These are phyloP conservation scores for Ochromonadaceae sp. DNA, from an alignment of 352 stramenopile genomes.

Conservation along the genomic window DNA sequence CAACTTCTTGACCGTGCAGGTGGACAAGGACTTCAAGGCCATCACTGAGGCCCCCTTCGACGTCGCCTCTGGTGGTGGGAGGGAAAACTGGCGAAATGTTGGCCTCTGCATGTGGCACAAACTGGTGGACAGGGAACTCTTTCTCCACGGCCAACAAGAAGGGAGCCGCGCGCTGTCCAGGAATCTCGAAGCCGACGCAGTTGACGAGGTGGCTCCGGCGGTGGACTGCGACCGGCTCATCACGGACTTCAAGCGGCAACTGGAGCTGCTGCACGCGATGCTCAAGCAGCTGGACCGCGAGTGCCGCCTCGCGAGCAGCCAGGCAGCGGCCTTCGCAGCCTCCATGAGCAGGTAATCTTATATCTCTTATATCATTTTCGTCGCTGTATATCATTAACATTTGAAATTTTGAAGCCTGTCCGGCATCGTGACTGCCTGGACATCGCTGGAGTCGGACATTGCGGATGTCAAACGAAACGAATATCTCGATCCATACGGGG, in stretches of 20 bases:
- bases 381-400: no score
- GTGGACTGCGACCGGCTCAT: not conserved
- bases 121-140: no score
- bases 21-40: not conserved
- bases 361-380: no score
- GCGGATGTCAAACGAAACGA: no score
- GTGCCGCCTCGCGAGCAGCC: not conserved
- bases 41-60: not conserved
- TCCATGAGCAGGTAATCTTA: no score
- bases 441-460: no score
- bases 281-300: not conserved
- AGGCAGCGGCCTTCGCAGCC: not conserved
- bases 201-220: not conserved
- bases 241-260: not conserved
- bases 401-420: no score
- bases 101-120: no score
- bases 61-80: not conserved
- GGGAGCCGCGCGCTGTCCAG: no score
- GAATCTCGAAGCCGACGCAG: not conserved
- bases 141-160: no score
- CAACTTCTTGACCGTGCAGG: conserved; percentile 8
- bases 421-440: no score
- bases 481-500: no score
- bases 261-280: not conserved
- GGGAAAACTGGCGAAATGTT: not conserved